Conservation (phyloP, 257 asterid genomes). For the Jacaranda mimosifolia region DNA sequence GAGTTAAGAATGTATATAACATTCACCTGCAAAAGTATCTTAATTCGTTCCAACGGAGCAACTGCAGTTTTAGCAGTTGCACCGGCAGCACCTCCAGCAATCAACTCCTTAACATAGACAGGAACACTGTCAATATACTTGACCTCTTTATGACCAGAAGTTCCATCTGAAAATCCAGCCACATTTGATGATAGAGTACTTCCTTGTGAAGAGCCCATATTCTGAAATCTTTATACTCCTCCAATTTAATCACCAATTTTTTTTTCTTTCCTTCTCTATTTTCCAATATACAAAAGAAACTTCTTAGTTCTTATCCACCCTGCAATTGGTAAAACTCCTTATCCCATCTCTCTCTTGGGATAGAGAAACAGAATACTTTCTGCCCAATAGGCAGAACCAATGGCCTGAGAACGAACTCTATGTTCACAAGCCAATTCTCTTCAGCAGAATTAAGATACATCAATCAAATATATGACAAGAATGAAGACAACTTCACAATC, state of each 20-base stretch:
- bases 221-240: slow-evolving; percentile 39
- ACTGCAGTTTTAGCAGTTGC: slow-evolving; percentile 91
- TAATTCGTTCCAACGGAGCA: slow-evolving; percentile 92
- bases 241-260: slow-evolving; percentile 24
- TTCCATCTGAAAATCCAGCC: slow-evolving; percentile 67
- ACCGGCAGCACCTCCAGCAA: slow-evolving; percentile 99
- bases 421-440: slow-evolving; percentile 81
- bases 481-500: slow-evolving; percentile 39
- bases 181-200: slow-evolving; percentile 68
- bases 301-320: slow-evolving; percentile 63
- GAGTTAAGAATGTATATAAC: background rate
- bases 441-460: slow-evolving; percentile 67
- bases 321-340: slow-evolving; percentile 82
- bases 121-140: slow-evolving; percentile 74
- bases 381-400: slow-evolving; percentile 61
- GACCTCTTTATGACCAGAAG: slow-evolving; percentile 56
- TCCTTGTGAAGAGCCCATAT: slow-evolving; percentile 83
- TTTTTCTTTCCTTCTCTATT: background rate
- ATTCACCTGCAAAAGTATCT: slow-evolving; percentile 93
- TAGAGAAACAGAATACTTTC: slow-evolving; percentile 56
- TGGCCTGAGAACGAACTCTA: slow-evolving; percentile 86
- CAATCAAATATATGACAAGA: slow-evolving; percentile 67
- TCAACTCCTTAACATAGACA: slow-evolving; percentile 85
- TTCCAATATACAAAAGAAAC: slow-evolving; percentile 9
- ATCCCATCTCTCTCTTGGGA: slow-evolving; percentile 84